phyloP scores from a whole-genome alignment of 345 rosid species.

The Eucalyptus marginata region DNA sequence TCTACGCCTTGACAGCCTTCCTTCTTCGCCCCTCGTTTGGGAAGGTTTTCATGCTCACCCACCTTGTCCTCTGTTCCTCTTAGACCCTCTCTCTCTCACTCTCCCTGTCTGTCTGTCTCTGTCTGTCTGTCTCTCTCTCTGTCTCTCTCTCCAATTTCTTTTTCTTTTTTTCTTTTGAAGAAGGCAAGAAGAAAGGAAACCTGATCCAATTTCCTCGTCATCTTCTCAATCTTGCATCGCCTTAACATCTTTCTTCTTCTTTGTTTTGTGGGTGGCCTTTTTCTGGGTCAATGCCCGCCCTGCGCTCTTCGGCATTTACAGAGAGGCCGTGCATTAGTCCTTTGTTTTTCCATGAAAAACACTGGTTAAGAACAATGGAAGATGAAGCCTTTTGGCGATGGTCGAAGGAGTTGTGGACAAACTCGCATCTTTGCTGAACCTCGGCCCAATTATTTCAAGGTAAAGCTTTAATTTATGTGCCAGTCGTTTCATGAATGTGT shows the following conservation, averaged over 20 bases:
- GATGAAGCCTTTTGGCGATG: not conserved
- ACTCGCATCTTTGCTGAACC: not conserved
- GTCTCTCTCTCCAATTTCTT: not conserved
- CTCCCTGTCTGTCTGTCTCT: not conserved
- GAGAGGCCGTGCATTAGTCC: not conserved
- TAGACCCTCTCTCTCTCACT: not conserved
- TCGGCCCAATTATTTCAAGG: not conserved
- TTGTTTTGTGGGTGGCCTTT: not conserved
- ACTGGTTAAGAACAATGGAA: not conserved
- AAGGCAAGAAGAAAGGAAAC: not conserved
- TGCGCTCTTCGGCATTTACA: not conserved
- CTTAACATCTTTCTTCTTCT: not conserved
- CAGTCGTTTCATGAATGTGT: not conserved
- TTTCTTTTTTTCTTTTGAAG: not conserved
- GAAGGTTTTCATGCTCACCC: not conserved
- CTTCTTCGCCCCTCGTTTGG: not conserved
- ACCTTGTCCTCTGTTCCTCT: not conserved
- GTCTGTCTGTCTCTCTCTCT: not conserved
- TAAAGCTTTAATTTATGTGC: not conserved
- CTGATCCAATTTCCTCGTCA: not conserved
- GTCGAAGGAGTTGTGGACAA: not conserved
- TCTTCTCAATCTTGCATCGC: not conserved
- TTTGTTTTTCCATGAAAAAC: not conserved
- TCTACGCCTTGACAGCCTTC: not conserved
- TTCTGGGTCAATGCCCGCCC: not conserved